Percentiles rank a stretch among this genome's conserved stretches.
These are phyloP conservation scores for Suillus tomentosus DNA, from an alignment of 768 basidiomycete species.

Conservation along the genomic window DNA sequence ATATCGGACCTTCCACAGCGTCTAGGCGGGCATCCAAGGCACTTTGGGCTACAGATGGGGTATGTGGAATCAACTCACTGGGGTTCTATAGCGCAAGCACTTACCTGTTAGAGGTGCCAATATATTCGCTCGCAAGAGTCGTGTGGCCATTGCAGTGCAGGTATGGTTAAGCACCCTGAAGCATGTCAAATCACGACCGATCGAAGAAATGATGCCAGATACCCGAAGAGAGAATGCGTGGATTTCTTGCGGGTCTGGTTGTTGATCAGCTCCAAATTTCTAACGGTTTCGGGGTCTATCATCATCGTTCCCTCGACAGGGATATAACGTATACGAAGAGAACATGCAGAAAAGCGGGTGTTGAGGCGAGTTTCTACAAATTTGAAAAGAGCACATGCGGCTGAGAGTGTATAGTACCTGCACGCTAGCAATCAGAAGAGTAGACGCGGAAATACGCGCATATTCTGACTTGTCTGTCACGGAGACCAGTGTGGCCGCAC, in stretches of 20 bases:
- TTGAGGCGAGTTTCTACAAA: slow-evolving; percentile 72
- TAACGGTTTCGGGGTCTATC: slow-evolving; percentile 87
- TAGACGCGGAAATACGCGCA: slow-evolving; percentile 15
- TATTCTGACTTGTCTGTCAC: slow-evolving; percentile 75
- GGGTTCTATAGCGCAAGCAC: not conserved
- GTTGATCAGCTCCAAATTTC: slow-evolving; percentile 85
- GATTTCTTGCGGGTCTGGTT: slow-evolving; percentile 73
- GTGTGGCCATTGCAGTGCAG: slow-evolving; percentile 86
- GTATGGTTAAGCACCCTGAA: slow-evolving; percentile 75
- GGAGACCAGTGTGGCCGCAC: slow-evolving; percentile 77
- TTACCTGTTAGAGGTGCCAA: slow-evolving; percentile 79
- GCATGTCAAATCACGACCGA: slow-evolving; percentile 1
- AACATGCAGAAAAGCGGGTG: slow-evolving; percentile 66
- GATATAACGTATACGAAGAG: slow-evolving; percentile 73
- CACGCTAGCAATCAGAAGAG: slow-evolving; percentile 4
- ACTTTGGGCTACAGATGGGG: slow-evolving; percentile 29
- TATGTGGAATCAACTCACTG: not conserved
- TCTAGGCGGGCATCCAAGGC: slow-evolving; percentile 83
- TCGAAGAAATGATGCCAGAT: slow-evolving; percentile 16
- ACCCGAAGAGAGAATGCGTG: slow-evolving; percentile 81
- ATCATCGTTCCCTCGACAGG: slow-evolving; percentile 92
- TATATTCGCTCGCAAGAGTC: slow-evolving; percentile 78
- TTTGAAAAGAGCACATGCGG: slow-evolving; percentile 85
- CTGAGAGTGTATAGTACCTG: slow-evolving; percentile 89
- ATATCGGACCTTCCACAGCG: slow-evolving; percentile 70